Evolutionary conservation across 805 yeast genomes (phyloP), one percentile per base, ranked within the genome.

Genomic region (Sugiyamaella boreocaroliniensis): DNA sequence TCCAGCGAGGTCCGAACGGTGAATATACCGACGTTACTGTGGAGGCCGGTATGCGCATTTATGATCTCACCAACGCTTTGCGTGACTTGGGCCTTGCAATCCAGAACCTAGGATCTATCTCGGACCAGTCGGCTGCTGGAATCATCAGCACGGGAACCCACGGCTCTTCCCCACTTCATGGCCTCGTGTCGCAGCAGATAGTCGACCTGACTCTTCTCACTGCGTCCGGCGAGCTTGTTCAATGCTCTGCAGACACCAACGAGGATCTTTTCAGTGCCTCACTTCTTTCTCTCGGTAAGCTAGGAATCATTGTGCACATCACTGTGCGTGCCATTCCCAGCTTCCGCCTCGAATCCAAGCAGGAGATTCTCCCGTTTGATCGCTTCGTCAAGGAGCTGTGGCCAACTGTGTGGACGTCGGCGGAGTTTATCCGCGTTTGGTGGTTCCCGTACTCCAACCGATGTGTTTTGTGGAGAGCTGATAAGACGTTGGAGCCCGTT

Each of bases 121-220:
- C 93, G 42, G 97, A 89, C 56, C 98, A 92, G 67, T 86, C 95
- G 14, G 75, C 89, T 22, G 98, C 95, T 2, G 99, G 99, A n/a
- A 82, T 90, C 58, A 89, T 93, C 45, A 85, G 96, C 1, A 92
- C 98, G 0, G 98, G 98, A 29, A 89, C 98, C 0, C 99, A 92
- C 65, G 99, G 99, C 7, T 86, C 97, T 0, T 83, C 96, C 9
- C 95, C 92, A 43, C 87, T 78, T 66, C 98, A 93, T 63, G 97
- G 98, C 0, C 74, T 90, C 40, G 86, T 92, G 1, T 81, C 93
- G 8, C 92, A 89, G 61, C 97, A 89, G 68, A 77, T 87, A 56
- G 97, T 92, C 2, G 80, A 82, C 58, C 68, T 92, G 53, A 82
- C 86, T 9, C 67, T 92, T 29, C 80, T 90, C 53, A 40, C 29